Evolutionary conservation across 164 flowering plant genomes (phyloP).

Genomic region (Tinospora cordifolia): DNA sequence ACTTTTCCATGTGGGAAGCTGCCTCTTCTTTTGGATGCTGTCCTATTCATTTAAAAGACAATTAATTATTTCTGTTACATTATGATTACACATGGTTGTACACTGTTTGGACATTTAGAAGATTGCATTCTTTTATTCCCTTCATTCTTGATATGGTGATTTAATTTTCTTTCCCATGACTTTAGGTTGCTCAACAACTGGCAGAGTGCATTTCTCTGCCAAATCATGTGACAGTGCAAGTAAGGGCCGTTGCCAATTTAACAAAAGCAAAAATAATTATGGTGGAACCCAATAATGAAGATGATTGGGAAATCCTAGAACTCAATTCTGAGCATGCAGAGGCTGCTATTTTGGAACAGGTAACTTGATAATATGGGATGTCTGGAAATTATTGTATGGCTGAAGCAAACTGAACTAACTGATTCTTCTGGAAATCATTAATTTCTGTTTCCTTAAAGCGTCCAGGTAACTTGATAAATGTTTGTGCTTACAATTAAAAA

Average conservation of each 20-base stretch:
- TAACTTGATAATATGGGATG: constrained; percentile 6
- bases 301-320: constrained; percentile 98
- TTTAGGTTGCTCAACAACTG: constrained; percentile 61
- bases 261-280: constrained; percentile 63
- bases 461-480: no score
- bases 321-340: constrained; percentile 84
- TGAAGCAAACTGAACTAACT: no score
- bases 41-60: no score
- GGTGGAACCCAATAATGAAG: constrained; percentile 72
- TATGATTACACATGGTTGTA: not conserved
- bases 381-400: not conserved
- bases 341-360: constrained; percentile 75
- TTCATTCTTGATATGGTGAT: not conserved
- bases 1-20: no score
- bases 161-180: not conserved
- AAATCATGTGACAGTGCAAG: constrained; percentile 45
- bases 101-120: not conserved
- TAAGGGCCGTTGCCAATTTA: constrained; percentile 55
- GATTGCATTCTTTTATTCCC: not conserved
- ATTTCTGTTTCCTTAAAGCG: no score
- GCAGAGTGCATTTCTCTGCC: constrained; percentile 67
- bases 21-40: not conserved
- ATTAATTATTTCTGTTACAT: no score
- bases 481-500: no score
- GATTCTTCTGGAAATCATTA: no score